A percentile compares a stretch with the other conserved stretches of the same genome.
Evolutionary conservation across 768 basidiomycete species (phyloP).

Genomic region (Trametes cinnabarina): DNA sequence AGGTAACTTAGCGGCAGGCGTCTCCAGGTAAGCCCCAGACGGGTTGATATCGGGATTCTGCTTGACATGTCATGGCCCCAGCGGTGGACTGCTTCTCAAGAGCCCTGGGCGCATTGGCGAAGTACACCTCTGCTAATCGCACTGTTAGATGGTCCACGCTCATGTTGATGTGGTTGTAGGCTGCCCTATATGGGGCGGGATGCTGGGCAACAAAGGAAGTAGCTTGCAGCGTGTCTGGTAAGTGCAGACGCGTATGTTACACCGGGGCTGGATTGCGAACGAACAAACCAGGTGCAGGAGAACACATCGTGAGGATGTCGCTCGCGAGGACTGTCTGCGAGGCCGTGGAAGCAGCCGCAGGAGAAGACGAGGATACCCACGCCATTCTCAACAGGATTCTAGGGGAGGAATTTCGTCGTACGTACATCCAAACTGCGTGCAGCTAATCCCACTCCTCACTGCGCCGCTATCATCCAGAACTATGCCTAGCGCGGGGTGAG

Average conservation of each 20-base stretch:
- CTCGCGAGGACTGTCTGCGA: slow-evolving; percentile 59
- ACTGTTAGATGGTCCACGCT: background rate
- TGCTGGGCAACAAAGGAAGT: slow-evolving; percentile 61
- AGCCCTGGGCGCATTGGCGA: slow-evolving; percentile 73
- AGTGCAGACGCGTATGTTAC: background rate
- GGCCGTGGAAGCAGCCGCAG: slow-evolving; percentile 31
- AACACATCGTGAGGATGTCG: slow-evolving; percentile 58
- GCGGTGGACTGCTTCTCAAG: slow-evolving; percentile 81
- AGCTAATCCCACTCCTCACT: background rate
- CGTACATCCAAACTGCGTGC: slow-evolving; percentile 21
- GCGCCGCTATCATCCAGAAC: background rate
- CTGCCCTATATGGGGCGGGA: slow-evolving; percentile 69
- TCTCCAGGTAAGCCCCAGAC: slow-evolving; percentile 51
- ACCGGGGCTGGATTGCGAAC: no score
- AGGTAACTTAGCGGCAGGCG: slow-evolving; percentile 61
- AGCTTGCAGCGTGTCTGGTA: slow-evolving; percentile 74
- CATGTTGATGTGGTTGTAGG: slow-evolving; percentile 38
- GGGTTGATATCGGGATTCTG: background rate
- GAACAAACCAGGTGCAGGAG: slow-evolving; percentile 62
- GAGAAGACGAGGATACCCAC: slow-evolving; percentile 51
- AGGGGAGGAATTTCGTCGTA: slow-evolving; percentile 50
- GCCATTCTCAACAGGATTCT: slow-evolving; percentile 47
- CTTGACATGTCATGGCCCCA: slow-evolving; percentile 28
- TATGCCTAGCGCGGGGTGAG: slow-evolving; percentile 34
- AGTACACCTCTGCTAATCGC: slow-evolving; percentile 34